phyloP scores from a whole-genome alignment of 2,329 filamentous ascomycete genomes.

The Trichoderma asperellum region DNA sequence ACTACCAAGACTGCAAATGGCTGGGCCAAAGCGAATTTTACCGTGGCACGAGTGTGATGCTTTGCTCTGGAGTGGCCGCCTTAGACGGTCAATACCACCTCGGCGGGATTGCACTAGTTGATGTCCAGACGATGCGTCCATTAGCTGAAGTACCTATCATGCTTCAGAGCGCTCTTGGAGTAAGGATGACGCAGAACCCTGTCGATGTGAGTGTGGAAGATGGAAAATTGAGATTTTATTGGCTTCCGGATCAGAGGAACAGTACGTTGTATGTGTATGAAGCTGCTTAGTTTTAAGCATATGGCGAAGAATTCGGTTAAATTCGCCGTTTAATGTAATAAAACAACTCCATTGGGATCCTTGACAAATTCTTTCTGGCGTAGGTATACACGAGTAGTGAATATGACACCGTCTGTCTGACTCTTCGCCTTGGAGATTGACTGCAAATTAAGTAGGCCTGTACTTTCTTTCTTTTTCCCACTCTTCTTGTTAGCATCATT shows the following conservation, averaged over 20 bases:
- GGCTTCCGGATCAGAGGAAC: conserved; percentile 52
- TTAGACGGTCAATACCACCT: conserved; percentile 41
- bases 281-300: conserved; percentile 34
- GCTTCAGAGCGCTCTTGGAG: conserved; percentile 45
- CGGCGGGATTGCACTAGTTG: conserved; percentile 53
- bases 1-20: conserved; percentile 59
- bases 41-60: conserved; percentile 47
- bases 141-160: conserved; percentile 52
- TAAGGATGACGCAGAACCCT: conserved; percentile 52
- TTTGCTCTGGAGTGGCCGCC: conserved; percentile 52
- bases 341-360: background rate
- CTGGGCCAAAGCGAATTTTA: conserved; percentile 47
- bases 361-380: background rate
- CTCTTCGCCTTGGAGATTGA: no score
- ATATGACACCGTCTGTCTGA: background rate
- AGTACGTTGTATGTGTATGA: conserved; percentile 54
- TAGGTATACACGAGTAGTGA: background rate
- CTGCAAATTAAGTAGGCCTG: no score
- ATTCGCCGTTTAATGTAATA: no score
- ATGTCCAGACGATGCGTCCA: conserved; percentile 49
- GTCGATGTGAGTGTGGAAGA: conserved; percentile 51
- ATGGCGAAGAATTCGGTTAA: conserved; percentile 28
- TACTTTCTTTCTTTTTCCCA: no score
- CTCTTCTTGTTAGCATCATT: no score
- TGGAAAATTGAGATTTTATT: conserved; percentile 51